Base-by-base conservation (phyloP, 2,329 filamentous ascomycete species). In the Cladosporium sphaerospermum region DNA sequence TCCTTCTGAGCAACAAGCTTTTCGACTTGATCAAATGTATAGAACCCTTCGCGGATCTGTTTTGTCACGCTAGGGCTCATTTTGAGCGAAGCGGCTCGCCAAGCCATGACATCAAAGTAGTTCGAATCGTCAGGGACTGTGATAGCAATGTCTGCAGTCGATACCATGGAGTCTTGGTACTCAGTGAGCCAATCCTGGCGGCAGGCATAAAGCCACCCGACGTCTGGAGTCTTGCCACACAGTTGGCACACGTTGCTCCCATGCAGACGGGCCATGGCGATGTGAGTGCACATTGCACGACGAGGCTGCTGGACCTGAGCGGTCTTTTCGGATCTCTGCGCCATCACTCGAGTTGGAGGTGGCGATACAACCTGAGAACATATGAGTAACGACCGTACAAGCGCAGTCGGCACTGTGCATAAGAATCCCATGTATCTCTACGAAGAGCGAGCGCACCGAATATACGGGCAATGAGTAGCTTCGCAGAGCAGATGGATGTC, bases 161-260 rank as follows among this genome's bases (percentile, higher is more conserved):
- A 23, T 2, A 19, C 42, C 6, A 52, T 28, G 9, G 34, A 40
- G 23, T 53, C 42, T 34, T 46, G 40, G 36, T 45, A 40, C 14
- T 33, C 4, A 32, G 32, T 34, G n/a, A 49, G 45, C 52, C 52
- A 49, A 56, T 90, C 86, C 64, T 88, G 81, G 10, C 77, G 79
- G 67, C 89, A 93, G 55, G 78, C 75, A 67, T 88, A 93, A 18
- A 93, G 71, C 80, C 85, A 93, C 23, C 86, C 86, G 50, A 84
- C 75, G 13, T 75, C 69, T 0, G 84, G 79, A 1, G 68, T 67
- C 39, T 71, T 70, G 37, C 72, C 71, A 61, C 88, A 93, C 19
- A 75, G 64, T 7, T 76, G 69, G 69, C 88, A 93, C 14, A 67
- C 63, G 28, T 74, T 65, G 16, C 69, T 54, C 33, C 77, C 78